These are phyloP conservation scores for Entrophospora sp. DNA, from an alignment of 192 early-diverging fungal genomes.

Conservation along the genomic window DNA sequence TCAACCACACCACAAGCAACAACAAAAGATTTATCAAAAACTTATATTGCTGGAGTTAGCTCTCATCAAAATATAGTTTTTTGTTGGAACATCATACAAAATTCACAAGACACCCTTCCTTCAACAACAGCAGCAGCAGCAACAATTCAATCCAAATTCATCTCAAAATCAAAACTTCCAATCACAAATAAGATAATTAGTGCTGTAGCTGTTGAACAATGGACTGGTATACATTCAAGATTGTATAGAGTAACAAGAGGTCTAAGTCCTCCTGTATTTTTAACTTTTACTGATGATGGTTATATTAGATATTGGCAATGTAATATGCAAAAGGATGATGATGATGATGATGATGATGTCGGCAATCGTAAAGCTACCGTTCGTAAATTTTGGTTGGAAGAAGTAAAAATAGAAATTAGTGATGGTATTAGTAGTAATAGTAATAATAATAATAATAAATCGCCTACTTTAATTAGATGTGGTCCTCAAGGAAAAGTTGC, in stretches of 20 bases:
- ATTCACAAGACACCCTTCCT: neutral
- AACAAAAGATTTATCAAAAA: no score
- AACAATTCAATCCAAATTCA: neutral
- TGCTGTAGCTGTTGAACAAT: constrained; percentile 5
- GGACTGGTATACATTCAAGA: constrained; percentile 1
- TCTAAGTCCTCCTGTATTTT: constrained; percentile 21
- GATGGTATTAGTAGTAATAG: no score
- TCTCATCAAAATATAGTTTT: constrained; percentile 3
- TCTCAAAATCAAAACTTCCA: neutral
- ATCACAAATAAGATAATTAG: neutral
- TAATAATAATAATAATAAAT: no score
- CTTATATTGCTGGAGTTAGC: constrained; percentile 11
- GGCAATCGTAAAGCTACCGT: no score
- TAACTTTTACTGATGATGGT: constrained; percentile 29
- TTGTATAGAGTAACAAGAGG: neutral
- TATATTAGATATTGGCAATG: constrained; percentile 33
- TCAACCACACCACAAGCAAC: no score
- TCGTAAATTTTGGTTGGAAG: constrained; percentile 19
- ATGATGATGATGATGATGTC: neutral
- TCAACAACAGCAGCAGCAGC: neutral
- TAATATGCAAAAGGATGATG: constrained; percentile 20
- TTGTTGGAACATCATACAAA: constrained; percentile 3
- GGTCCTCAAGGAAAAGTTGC: constrained; percentile 35
- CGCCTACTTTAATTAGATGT: constrained; percentile 27
- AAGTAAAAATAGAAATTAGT: constrained; percentile 21